phyloP scores from a whole-genome alignment of 331 rosid genomes.

The Acacia concinna region DNA sequence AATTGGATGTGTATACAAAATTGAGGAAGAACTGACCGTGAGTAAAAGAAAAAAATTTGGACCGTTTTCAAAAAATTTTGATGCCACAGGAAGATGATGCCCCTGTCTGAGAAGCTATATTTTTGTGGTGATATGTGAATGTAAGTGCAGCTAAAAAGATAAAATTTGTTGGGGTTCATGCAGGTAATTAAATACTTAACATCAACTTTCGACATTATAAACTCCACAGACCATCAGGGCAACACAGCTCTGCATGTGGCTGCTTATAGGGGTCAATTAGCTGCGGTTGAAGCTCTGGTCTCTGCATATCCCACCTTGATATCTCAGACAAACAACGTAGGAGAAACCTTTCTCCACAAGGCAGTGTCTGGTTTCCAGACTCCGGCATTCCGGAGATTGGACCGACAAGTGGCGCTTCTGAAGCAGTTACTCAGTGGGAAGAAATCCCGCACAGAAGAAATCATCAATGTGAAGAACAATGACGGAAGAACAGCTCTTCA shows the following conservation, averaged over 20 bases:
- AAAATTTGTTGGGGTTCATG: constrained; percentile 29
- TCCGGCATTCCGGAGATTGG: constrained; percentile 70
- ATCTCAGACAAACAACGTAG: constrained; percentile 52
- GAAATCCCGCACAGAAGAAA: constrained; percentile 48
- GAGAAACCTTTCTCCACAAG: constrained; percentile 90
- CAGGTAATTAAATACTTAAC: constrained; percentile 69
- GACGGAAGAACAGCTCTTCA: constrained; percentile 88
- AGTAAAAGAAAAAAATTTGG: not conserved
- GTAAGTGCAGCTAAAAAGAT: not conserved
- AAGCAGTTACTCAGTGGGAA: constrained; percentile 57
- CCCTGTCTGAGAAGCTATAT: not conserved
- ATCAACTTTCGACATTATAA: constrained; percentile 59
- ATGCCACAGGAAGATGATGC: not conserved
- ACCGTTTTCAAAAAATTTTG: not conserved
- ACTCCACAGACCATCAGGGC: constrained; percentile 75
- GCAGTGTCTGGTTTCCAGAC: constrained; percentile 87
- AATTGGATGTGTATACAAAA: not conserved
- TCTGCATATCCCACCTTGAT: constrained; percentile 58
- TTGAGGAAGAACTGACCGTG: not conserved
- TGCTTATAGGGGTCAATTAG: constrained; percentile 76
- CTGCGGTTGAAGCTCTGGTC: constrained; percentile 73
- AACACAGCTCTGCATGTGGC: constrained; percentile 89
- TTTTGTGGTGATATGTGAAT: not conserved
- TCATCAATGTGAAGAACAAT: constrained; percentile 64
- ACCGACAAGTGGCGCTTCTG: constrained; percentile 76